Conservation (phyloP, 257 asterid genomes). For the Solanum chiquidenum region DNA sequence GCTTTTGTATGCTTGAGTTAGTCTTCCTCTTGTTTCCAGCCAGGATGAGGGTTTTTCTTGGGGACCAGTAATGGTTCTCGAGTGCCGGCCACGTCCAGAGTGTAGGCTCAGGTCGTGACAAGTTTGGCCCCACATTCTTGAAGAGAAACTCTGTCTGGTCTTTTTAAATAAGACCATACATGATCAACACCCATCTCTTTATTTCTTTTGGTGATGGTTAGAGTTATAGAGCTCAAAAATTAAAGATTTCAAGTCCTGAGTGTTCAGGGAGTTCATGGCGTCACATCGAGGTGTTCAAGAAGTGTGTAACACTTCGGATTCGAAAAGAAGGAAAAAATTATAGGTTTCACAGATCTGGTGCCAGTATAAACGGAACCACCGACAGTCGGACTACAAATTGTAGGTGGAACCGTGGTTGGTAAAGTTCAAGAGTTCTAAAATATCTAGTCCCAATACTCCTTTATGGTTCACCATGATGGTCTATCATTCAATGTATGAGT, state of each 20-base stretch:
- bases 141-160: not conserved
- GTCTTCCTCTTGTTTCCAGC: no score
- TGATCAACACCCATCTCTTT: not conserved
- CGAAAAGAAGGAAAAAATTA: not conserved
- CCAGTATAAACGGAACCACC: not conserved
- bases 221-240: not conserved
- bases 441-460: not conserved
- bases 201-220: not conserved
- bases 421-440: not conserved
- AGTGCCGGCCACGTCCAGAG: no score
- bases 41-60: no score
- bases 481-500: not conserved
- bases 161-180: not conserved
- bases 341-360: not conserved
- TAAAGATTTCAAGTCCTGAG: not conserved
- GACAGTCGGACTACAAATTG: rapidly evolving
- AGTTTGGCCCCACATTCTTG: not conserved
- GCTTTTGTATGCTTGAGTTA: no score
- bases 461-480: not conserved
- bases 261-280: not conserved
- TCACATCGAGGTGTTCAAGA: not conserved
- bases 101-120: no score
- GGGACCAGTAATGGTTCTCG: no score
- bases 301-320: rapidly evolving
- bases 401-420: not conserved